phyloP scores from a whole-genome alignment of 805 yeast species.

The Trichomonascus vanleenenianus region DNA sequence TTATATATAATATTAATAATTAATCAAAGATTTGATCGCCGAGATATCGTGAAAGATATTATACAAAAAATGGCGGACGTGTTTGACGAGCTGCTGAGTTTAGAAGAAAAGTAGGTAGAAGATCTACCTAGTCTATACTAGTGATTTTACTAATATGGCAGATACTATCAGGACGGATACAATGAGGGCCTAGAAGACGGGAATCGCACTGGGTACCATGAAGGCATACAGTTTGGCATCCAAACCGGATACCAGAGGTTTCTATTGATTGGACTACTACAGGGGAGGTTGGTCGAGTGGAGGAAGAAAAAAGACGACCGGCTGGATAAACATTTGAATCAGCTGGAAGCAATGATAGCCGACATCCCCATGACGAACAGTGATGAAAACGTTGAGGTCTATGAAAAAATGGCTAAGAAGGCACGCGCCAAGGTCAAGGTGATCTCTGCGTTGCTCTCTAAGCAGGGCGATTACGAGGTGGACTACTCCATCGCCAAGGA shows the following conservation, averaged over 20 bases:
- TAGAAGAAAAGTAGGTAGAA: constrained; percentile 43
- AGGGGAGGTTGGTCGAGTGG: constrained; percentile 40
- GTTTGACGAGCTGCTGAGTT: constrained; percentile 47
- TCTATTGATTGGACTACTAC: constrained; percentile 59
- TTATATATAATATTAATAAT: no score
- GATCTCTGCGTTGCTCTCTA: constrained; percentile 18
- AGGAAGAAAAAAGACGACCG: neutral
- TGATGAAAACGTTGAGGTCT: constrained; percentile 46
- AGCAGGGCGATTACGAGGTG: no score
- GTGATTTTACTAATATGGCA: constrained; percentile 17
- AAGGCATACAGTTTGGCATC: constrained; percentile 78
- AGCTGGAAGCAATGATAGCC: constrained; percentile 23
- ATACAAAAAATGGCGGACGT: constrained; percentile 9
- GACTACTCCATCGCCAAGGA: no score
- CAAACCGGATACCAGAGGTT: constrained; percentile 34
- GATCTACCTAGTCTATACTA: neutral
- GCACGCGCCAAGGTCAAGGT: constrained; percentile 57
- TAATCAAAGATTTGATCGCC: no score
- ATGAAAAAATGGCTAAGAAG: constrained; percentile 44
- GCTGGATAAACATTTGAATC: constrained; percentile 8
- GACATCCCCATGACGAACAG: constrained; percentile 38
- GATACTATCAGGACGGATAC: constrained; percentile 60
- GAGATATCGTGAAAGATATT: neutral
- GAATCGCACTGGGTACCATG: constrained; percentile 48
- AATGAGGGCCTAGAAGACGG: constrained; percentile 63